These are phyloP conservation scores for Cytospora chrysosperma DNA, from an alignment of 2,329 filamentous ascomycete species.

Conservation along the genomic window DNA sequence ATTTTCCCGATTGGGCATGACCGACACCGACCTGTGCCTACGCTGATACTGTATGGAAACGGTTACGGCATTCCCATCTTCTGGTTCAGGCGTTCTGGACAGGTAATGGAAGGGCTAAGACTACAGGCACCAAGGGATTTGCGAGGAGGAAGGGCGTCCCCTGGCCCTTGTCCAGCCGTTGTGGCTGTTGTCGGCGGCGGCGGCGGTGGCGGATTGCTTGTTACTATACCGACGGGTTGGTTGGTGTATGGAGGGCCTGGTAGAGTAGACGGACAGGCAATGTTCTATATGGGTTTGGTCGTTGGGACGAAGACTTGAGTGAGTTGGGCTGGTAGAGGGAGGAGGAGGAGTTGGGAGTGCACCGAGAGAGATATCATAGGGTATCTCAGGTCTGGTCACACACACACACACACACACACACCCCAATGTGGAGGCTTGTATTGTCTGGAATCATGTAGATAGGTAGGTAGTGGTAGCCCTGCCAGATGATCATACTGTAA, in stretches of 20 bases:
- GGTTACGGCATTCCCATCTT: neutral
- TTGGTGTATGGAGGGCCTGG: neutral
- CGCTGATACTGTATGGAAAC: neutral
- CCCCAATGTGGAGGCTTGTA: neutral
- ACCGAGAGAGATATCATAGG: neutral
- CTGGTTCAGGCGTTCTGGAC: neutral
- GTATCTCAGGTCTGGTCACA: neutral
- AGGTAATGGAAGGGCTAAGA: neutral
- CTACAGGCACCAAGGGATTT: neutral
- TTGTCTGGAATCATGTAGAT: neutral
- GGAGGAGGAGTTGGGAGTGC: neutral
- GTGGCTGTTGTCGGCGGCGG: neutral
- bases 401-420: too few species aligned
- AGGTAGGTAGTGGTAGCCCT: neutral
- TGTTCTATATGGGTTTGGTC: neutral
- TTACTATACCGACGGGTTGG: neutral
- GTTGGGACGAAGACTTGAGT: neutral
- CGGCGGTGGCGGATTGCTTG: neutral
- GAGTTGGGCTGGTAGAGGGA: neutral
- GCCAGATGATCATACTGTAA: neutral
- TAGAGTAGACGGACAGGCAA: neutral
- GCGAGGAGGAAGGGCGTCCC: neutral
- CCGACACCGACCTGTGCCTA: neutral
- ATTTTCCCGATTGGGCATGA: neutral
- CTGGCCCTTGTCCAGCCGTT: neutral